phyloP scores from a whole-genome alignment of 306 rosid species.

The Acacia melanoxylon region DNA sequence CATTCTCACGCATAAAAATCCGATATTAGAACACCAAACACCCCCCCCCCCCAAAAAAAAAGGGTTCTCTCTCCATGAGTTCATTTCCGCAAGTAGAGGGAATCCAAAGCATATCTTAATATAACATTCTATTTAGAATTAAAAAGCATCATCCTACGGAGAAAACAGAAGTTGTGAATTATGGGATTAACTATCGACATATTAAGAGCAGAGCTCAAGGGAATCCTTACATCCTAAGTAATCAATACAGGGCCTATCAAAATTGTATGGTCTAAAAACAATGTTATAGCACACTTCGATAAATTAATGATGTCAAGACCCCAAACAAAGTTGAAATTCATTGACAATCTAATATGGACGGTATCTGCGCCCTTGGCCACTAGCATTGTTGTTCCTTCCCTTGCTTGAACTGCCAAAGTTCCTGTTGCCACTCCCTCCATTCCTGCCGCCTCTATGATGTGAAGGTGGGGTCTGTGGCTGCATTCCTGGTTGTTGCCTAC shows the following conservation, averaged over 20 bases:
- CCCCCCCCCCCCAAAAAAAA: no score
- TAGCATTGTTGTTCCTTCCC: constrained; percentile 62
- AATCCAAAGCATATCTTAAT: neutral
- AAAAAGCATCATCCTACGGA: neutral
- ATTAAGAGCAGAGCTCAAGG: constrained; percentile 17
- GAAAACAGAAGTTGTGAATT: neutral
- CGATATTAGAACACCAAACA: no score
- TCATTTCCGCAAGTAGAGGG: neutral
- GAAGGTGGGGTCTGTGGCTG: constrained; percentile 57
- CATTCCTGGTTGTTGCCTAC: constrained; percentile 88
- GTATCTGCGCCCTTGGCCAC: constrained; percentile 80
- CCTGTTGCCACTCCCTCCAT: constrained; percentile 59
- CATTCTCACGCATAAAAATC: neutral
- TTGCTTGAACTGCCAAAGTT: constrained; percentile 56
- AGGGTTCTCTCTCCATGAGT: neutral
- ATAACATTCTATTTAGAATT: neutral
- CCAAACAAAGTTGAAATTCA: constrained; percentile 2
- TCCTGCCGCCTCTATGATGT: constrained; percentile 62
- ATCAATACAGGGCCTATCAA: constrained; percentile 27
- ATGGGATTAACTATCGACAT: constrained; percentile 1
- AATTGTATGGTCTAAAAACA: constrained; percentile 19
- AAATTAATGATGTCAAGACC: constrained; percentile 10
- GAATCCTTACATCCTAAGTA: constrained; percentile 17
- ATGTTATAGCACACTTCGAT: constrained; percentile 16
- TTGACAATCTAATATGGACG: constrained; percentile 66